Percentiles rank a stretch among this genome's conserved stretches.
Conservation (phyloP, 2,329 filamentous ascomycete genomes). For the Colletotrichum orchidophilum region DNA sequence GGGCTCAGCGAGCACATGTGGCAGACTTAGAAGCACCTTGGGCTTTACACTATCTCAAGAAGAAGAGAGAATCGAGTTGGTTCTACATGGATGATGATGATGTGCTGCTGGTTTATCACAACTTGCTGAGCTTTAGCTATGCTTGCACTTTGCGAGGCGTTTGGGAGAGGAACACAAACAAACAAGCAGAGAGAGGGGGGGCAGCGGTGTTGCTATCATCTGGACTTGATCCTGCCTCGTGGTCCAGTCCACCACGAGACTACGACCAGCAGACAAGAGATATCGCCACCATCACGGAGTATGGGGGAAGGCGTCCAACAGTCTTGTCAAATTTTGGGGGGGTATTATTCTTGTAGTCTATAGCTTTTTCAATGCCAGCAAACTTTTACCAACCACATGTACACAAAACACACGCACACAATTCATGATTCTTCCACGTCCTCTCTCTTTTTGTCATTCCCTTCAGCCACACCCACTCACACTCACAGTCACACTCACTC, state of each 20-base stretch:
- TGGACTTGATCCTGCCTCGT: neutral
- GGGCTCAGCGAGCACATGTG: slow-evolving; percentile 79
- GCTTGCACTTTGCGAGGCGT: slow-evolving; percentile 20
- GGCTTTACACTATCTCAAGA: neutral
- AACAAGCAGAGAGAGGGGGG: neutral
- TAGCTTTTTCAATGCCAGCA: slow-evolving; percentile 24
- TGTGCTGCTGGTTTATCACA: neutral
- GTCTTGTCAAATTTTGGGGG: slow-evolving; percentile 9
- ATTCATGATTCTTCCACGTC: neutral
- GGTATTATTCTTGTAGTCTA: slow-evolving; percentile 35
- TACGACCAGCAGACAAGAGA: neutral
- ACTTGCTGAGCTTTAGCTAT: neutral
- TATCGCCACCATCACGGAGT: neutral
- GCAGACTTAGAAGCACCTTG: slow-evolving; percentile 54
- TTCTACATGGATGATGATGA: neutral
- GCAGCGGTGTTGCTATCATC: neutral
- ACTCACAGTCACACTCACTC: neutral
- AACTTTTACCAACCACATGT: slow-evolving; percentile 32
- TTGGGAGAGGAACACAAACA: neutral
- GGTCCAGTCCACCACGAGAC: neutral
- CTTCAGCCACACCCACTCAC: neutral
- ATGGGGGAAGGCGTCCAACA: neutral
- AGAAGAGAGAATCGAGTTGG: neutral
- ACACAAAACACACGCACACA: slow-evolving; percentile 1
- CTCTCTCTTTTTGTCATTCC: neutral